A percentile compares a stretch with the other conserved stretches of the same genome.
phyloP scores from a whole-genome alignment of 257 asterid species.

The Thymus quinquecostatus region DNA sequence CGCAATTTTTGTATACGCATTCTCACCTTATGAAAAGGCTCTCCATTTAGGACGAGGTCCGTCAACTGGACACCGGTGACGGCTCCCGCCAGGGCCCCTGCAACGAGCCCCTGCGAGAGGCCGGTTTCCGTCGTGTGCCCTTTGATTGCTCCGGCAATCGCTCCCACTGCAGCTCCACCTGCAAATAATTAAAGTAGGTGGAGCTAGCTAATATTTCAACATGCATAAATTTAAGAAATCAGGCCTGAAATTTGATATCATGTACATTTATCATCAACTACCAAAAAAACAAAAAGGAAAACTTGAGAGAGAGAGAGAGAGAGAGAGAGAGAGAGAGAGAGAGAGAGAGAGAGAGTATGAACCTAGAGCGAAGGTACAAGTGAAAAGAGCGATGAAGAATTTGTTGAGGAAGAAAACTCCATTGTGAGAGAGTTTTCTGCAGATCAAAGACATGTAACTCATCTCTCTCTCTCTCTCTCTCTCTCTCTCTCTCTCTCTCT shows the following conservation, averaged over 20 bases:
- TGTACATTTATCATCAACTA: not conserved
- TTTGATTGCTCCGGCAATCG: conserved; percentile 72
- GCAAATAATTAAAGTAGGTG: not conserved
- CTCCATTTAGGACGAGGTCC: conserved; percentile 70
- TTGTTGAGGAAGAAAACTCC: conserved; percentile 34
- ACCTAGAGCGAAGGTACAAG: conserved; percentile 66
- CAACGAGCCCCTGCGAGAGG: conserved; percentile 65
- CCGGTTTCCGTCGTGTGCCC: conserved; percentile 96
- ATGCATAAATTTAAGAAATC: not conserved
- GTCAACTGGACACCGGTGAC: conserved; percentile 75
- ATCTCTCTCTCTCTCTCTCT: too few species aligned
- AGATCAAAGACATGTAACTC: conserved; percentile 23
- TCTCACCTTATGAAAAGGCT: conserved; percentile 74
- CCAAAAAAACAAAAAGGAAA: too few species aligned
- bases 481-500: too few species aligned
- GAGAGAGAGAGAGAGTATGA: not conserved
- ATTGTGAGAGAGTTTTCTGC: conserved; percentile 30
- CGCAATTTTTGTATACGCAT: too few species aligned
- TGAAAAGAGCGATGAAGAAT: conserved; percentile 41
- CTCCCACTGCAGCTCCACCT: conserved; percentile 84
- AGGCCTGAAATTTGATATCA: not conserved
- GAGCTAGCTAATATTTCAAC: not conserved
- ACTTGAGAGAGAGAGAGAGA: not conserved
- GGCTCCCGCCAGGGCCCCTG: conserved; percentile 82
- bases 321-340: not conserved